phyloP scores from a whole-genome alignment of 805 yeast genomes.

The Candida anglica region DNA sequence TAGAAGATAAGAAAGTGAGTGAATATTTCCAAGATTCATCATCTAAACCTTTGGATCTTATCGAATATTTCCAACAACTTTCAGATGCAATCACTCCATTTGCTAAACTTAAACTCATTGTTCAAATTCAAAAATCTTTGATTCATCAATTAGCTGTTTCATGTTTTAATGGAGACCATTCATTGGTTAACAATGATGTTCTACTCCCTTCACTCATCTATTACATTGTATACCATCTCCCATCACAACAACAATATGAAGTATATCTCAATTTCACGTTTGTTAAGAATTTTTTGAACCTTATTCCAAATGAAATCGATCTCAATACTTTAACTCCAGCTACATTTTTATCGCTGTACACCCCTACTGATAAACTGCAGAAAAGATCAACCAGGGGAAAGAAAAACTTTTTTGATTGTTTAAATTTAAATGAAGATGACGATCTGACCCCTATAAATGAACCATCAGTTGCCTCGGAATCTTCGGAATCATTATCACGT shows the following conservation, averaged over 20 bases:
- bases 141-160: conserved; percentile 13
- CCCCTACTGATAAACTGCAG: conserved; percentile 10
- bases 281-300: conserved; percentile 30
- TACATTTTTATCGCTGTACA: conserved; percentile 7
- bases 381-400: conserved; percentile 10
- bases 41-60: conserved; percentile 6
- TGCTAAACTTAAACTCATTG: conserved; percentile 26
- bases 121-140: conserved; percentile 28
- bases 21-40: conserved; percentile 5
- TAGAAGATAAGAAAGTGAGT: conserved; percentile 4
- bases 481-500: conserved; percentile 4
- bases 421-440: conserved; percentile 20
- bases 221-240: conserved; percentile 26
- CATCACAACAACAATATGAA: conserved; percentile 16
- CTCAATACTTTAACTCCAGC: conserved; percentile 9
- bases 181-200: conserved; percentile 30
- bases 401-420: conserved; percentile 23
- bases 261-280: conserved; percentile 33
- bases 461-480: not conserved
- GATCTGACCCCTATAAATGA: conserved; percentile 2
- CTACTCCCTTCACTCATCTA: conserved; percentile 37
- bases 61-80: conserved; percentile 16
- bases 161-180: conserved; percentile 8
- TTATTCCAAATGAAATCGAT: conserved; percentile 10
- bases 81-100: conserved; percentile 24